phyloP scores from a whole-genome alignment of 116 monocot genomes.

The Papilionanthe hybrid region DNA sequence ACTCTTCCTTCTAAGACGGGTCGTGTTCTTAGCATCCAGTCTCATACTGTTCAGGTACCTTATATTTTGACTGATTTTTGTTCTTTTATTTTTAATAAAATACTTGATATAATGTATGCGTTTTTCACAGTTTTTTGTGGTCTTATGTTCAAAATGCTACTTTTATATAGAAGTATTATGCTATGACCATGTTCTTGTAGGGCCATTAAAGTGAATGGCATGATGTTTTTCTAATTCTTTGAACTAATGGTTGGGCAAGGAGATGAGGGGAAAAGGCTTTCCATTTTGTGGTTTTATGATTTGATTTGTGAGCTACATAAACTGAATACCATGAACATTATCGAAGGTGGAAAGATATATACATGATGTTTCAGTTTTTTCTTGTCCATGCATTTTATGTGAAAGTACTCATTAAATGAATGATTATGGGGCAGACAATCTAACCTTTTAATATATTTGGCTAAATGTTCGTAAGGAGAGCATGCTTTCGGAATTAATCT shows the following conservation, averaged over 20 bases:
- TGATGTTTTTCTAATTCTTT: background rate
- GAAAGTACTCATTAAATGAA: background rate
- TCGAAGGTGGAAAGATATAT: background rate
- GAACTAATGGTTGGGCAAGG: background rate
- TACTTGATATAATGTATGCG: background rate
- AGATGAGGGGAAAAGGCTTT: background rate
- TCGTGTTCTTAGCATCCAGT: slow-evolving; percentile 97
- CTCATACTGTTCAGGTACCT: slow-evolving; percentile 91
- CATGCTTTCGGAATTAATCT: background rate
- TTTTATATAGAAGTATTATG: background rate
- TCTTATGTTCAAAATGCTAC: background rate
- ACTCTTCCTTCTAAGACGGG: slow-evolving; percentile 87
- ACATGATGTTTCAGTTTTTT: background rate
- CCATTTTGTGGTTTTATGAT: background rate
- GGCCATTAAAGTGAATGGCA: background rate
- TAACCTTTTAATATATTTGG: background rate
- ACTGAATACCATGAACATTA: background rate
- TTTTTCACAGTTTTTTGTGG: background rate
- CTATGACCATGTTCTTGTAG: background rate
- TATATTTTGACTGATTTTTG: background rate
- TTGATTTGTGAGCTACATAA: background rate
- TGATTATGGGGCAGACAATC: background rate
- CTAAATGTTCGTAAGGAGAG: background rate
- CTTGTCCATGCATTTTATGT: background rate
- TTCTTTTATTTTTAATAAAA: background rate